Evolutionary conservation across 2,329 filamentous ascomycete species (phyloP).

Genomic region (Aquanectria penicillioides): DNA sequence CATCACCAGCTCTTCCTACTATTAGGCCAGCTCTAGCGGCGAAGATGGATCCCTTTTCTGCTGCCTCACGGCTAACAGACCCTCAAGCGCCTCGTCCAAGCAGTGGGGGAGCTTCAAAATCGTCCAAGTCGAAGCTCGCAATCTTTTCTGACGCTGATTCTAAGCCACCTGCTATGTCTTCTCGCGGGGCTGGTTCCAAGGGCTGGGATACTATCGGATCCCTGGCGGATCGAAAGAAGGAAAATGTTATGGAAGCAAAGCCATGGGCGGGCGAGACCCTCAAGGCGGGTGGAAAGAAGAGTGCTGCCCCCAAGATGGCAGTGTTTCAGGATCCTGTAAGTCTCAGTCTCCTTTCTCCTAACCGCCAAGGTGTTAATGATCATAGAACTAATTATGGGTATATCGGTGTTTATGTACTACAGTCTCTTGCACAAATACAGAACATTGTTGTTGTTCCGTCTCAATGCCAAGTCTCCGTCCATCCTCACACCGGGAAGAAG

Average conservation of each 20-base stretch:
- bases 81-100: conserved; percentile 71
- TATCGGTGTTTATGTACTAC: conserved; percentile 55
- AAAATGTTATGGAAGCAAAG: conserved; percentile 86
- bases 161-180: conserved; percentile 65
- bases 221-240: conserved; percentile 88
- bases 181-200: conserved; percentile 64
- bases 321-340: conserved; percentile 95
- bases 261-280: conserved; percentile 94
- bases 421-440: conserved; percentile 71
- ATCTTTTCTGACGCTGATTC: conserved; percentile 87
- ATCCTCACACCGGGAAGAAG: conserved; percentile 82
- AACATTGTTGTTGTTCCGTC: conserved; percentile 75
- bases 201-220: conserved; percentile 96
- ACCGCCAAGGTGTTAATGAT: conserved; percentile 81
- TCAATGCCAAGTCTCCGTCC: conserved; percentile 81
- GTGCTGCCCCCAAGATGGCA: conserved; percentile 78
- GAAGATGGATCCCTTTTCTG: conserved; percentile 84
- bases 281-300: conserved; percentile 86
- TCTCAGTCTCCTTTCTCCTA: conserved; percentile 46
- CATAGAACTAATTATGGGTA: conserved; percentile 88
- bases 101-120: conserved; percentile 65
- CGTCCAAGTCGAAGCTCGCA: conserved; percentile 82
- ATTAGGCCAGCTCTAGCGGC: conserved; percentile 85
- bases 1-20: conserved; percentile 86
- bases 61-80: conserved; percentile 64